Percentiles rank a stretch among this genome's conserved stretches.
phyloP scores from a whole-genome alignment of 2,329 filamentous ascomycete species.

The Aspergillus fischeri region DNA sequence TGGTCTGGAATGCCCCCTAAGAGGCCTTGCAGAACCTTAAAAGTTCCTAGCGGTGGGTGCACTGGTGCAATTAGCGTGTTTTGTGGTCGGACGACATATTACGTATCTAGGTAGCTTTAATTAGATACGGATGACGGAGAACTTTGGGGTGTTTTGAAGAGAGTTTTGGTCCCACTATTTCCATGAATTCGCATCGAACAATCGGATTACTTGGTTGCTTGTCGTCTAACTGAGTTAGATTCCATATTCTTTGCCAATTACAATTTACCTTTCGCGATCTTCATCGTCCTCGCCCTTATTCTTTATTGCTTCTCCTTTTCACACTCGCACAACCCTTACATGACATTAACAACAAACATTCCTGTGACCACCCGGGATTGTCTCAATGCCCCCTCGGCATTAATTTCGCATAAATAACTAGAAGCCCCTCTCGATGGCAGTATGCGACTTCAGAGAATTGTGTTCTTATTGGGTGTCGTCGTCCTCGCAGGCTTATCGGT shows the following conservation, averaged over 20 bases:
- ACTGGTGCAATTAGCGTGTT: too few species aligned
- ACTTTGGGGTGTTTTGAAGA: background rate
- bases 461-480: constrained; percentile 29
- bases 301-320: background rate
- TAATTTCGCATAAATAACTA: constrained; percentile 5
- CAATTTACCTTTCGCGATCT: too few species aligned
- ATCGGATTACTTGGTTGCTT: background rate
- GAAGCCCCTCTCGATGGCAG: constrained; percentile 27
- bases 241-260: background rate
- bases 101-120: too few species aligned
- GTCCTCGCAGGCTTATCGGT: constrained; percentile 31
- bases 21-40: background rate
- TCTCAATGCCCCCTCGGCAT: constrained; percentile 4
- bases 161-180: background rate
- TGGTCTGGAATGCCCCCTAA: background rate
- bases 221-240: background rate
- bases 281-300: background rate
- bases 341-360: background rate
- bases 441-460: constrained; percentile 36
- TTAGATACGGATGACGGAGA: too few species aligned
- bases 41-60: background rate
- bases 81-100: background rate
- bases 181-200: background rate
- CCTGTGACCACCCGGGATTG: background rate
- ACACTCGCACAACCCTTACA: background rate